Base-by-base conservation (phyloP, 176 grass and related monocot species). In the maize (Zea mays) region DNA sequence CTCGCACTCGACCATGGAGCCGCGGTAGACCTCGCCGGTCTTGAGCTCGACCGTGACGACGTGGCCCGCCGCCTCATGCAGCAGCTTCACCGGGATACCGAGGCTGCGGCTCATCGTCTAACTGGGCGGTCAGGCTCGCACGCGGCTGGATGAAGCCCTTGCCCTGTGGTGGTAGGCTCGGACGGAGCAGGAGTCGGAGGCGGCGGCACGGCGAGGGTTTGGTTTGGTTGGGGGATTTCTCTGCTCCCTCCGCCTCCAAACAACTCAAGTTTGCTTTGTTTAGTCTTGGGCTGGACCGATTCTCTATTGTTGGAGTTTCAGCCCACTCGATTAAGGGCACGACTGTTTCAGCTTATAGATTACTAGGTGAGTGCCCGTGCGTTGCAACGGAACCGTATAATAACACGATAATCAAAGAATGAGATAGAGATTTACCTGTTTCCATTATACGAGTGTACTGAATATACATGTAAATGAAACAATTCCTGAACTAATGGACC, bases 41-140 rank as follows among this genome's bases (percentile, higher is more conserved):
- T 95, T 99, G 70, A 95, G 85, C 75, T 99, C 96, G 74, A 95
- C 96, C 83, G 96, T 95, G 38, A 95, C 92, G 6, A 95, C 87
- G 64, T 99, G 90, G 69, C 92, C 96, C 42, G 86, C 96, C 71
- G 90, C 90, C 87, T 99, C 92, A 75, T 99, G 96, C 71, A 99
- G 79, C 48, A 95, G 81, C 90, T 99, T 99, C 75, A 95, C 88
- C 40, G 96, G 96, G 66, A 99, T 99, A 48, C 92, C 92, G 14
- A 95, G 71, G 73, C 92, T 87, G 61, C 96, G 91, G 83, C 96
- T 93, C 92, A 95, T 99, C 87, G 33, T 73, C 36, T 47, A 50
- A 27, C 40, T 20, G 40, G 65, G 13, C 14, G 46, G 21, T 38
- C 7, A 13, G 27, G 33, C 33, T 17, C 33, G 69, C 16, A 10